Evolutionary conservation across 768 basidiomycete species (phyloP).

Genomic region (Brasilioporus rufonigricans): DNA sequence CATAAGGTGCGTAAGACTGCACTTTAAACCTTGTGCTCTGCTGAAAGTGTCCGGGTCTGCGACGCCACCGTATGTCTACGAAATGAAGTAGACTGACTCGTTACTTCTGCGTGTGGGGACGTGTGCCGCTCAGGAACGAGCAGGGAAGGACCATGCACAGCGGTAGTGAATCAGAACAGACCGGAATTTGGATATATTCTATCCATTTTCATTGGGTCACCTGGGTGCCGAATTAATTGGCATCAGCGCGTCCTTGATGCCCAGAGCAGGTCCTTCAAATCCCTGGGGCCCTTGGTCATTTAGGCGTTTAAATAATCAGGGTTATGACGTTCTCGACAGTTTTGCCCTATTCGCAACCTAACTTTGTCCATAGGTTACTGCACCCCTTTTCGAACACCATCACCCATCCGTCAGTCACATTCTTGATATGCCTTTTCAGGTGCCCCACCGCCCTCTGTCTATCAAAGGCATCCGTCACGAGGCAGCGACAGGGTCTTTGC

Average conservation of each 20-base stretch:
- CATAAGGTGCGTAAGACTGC: conserved; percentile 15
- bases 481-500: conserved; percentile 20
- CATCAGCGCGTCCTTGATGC: conserved; percentile 2
- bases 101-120: conserved; percentile 11
- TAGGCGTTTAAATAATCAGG: conserved; percentile 19
- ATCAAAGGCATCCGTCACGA: conserved; percentile 13
- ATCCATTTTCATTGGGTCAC: background rate
- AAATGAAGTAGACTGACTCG: conserved; percentile 4
- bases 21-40: conserved; percentile 3
- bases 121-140: conserved; percentile 5
- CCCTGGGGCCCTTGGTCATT: conserved; percentile 7
- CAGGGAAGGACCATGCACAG: conserved; percentile 9
- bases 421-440: conserved; percentile 19
- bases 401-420: conserved; percentile 10
- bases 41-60: conserved; percentile 4
- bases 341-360: conserved; percentile 20
- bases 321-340: conserved; percentile 25
- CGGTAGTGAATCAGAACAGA: conserved; percentile 1
- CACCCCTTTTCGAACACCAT: conserved; percentile 8
- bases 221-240: conserved; percentile 13
- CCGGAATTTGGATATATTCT: background rate
- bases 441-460: background rate
- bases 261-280: conserved; percentile 1
- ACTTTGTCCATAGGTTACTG: conserved; percentile 19
- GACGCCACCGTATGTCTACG: conserved; percentile 9